Percentiles rank a stretch among this genome's conserved stretches.
Conservation (phyloP, 1,139 yeast species). For the Candida gigantensis region DNA sequence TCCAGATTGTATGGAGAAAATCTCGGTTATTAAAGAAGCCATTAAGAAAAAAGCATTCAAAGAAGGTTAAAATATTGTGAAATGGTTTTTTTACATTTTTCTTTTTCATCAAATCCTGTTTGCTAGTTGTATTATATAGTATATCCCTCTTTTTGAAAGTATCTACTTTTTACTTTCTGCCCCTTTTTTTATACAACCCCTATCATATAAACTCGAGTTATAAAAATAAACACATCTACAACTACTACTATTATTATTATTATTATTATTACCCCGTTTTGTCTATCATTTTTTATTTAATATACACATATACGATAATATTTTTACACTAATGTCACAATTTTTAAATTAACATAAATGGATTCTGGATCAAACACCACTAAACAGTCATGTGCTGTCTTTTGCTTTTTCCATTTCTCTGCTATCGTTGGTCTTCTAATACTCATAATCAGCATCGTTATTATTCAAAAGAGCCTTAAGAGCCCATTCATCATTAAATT, state of each 20-base stretch:
- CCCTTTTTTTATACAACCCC: background rate
- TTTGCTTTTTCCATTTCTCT: no score
- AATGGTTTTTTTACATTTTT: background rate
- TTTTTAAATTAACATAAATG: no score
- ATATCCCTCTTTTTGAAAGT: background rate
- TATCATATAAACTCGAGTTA: no score
- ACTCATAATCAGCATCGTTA: constrained; percentile 15
- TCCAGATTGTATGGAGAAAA: constrained; percentile 53
- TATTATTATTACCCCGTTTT: no score
- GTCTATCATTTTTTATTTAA: no score
- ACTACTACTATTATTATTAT: no score
- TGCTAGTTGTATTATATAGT: constrained; percentile 4
- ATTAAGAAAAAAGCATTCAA: constrained; percentile 44
- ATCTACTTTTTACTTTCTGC: background rate
- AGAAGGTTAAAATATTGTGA: constrained; percentile 16
- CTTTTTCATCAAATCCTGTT: background rate
- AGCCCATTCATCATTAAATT: constrained; percentile 91
- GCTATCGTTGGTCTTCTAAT: no score
- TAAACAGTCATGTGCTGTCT: no score
- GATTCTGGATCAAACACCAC: no score
- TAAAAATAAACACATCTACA: no score
- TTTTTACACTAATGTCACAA: no score
- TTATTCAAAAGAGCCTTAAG: constrained; percentile 63
- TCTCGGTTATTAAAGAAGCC: constrained; percentile 40
- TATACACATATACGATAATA: no score